Conservation (phyloP, 2,329 filamentous ascomycete genomes). For the Juglanconis sp. region DNA sequence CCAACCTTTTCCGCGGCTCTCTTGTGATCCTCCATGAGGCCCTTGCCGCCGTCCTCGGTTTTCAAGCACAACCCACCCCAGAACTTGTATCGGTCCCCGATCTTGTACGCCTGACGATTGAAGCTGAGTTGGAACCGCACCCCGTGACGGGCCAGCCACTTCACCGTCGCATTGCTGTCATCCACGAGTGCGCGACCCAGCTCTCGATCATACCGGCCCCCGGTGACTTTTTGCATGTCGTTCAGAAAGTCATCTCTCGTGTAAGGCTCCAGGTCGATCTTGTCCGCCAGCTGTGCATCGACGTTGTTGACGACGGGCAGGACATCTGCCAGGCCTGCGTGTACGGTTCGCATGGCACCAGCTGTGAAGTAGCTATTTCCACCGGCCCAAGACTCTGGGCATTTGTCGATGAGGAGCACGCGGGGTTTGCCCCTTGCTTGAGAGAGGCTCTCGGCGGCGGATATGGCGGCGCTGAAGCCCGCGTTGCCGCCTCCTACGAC, state of each 20-base stretch:
- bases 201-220: slow-evolving; percentile 47
- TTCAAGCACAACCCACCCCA: slow-evolving; percentile 65
- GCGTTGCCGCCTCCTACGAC: slow-evolving; percentile 64
- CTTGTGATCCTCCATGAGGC: slow-evolving; percentile 49
- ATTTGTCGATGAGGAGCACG: slow-evolving; percentile 59
- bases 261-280: slow-evolving; percentile 59
- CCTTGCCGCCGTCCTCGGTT: slow-evolving; percentile 57
- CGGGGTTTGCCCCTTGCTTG: slow-evolving; percentile 24
- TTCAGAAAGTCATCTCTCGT: slow-evolving; percentile 48
- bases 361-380: slow-evolving; percentile 66
- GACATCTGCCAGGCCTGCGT: slow-evolving; percentile 53
- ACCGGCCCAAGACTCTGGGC: slow-evolving; percentile 55
- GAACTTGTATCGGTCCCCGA: slow-evolving; percentile 60
- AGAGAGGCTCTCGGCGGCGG: slow-evolving; percentile 43
- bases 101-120: slow-evolving; percentile 62
- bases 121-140: slow-evolving; percentile 59
- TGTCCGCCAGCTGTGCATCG: slow-evolving; percentile 37
- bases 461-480: slow-evolving; percentile 58
- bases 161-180: slow-evolving; percentile 47
- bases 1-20: slow-evolving; percentile 39
- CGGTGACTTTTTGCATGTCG: slow-evolving; percentile 57
- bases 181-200: slow-evolving; percentile 48
- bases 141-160: slow-evolving; percentile 54
- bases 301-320: slow-evolving; percentile 62
- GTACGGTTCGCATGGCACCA: slow-evolving; percentile 57